Evolutionary conservation across 495 filamentous ascomycete species (phyloP).

Genomic region (Parachaetomium inaequale): DNA sequence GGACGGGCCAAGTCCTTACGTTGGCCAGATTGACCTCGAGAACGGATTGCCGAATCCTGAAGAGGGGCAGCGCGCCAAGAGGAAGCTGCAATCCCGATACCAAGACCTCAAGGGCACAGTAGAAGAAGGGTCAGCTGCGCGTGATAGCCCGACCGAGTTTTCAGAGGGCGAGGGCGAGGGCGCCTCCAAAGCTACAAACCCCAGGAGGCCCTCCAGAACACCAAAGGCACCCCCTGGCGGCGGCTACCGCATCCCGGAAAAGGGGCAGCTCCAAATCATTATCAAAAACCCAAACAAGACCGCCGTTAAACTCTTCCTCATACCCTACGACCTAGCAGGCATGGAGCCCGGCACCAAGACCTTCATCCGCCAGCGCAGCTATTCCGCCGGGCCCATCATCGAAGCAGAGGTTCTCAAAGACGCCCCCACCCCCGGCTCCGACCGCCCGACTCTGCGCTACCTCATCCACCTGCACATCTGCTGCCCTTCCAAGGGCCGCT

Average conservation of each 20-base stretch:
- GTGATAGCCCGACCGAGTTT: constrained; percentile 25
- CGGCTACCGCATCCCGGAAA: constrained; percentile 90
- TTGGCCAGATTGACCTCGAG: constrained; percentile 89
- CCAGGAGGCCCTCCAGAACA: constrained; percentile 61
- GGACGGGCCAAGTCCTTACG: constrained; percentile 92
- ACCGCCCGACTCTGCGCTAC: constrained; percentile 82
- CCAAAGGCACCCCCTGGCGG: constrained; percentile 74
- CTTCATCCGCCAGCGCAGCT: constrained; percentile 91
- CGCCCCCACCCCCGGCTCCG: constrained; percentile 36
- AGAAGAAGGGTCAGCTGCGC: constrained; percentile 32
- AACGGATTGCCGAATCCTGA: constrained; percentile 59
- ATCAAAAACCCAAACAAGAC: constrained; percentile 97
- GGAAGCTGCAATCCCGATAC: constrained; percentile 42
- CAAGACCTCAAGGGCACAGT: constrained; percentile 24
- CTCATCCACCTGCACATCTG: constrained; percentile 93
- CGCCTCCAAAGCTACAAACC: constrained; percentile 44
- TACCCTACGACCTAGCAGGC: constrained; percentile 91
- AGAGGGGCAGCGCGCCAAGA: constrained; percentile 42
- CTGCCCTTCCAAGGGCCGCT: constrained; percentile 76
- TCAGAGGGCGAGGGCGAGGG: constrained; percentile 38
- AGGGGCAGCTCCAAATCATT: constrained; percentile 93
- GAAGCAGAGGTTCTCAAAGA: constrained; percentile 40
- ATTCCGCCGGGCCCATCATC: constrained; percentile 82
- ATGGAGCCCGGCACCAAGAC: constrained; percentile 97
- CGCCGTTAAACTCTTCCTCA: constrained; percentile 88